Percentiles rank a stretch among this genome's conserved stretches.
phyloP scores from a whole-genome alignment of 148 eudicot species.

The Camellia lanceoleosa region DNA sequence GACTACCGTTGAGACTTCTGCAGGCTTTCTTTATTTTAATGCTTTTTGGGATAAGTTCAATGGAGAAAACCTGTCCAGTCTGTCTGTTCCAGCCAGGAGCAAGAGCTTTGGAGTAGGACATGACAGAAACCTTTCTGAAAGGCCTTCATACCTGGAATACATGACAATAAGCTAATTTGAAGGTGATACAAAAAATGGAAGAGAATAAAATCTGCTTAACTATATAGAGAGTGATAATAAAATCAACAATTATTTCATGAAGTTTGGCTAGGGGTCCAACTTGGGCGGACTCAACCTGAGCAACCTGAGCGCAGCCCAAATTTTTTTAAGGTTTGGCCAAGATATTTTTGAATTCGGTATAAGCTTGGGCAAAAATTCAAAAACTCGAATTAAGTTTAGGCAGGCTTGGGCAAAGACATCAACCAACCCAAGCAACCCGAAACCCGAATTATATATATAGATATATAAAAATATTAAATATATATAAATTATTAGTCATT shows the following conservation, averaged over 20 bases:
- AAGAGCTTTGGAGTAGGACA: conserved; percentile 80
- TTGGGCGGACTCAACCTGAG: too few relatives aligned
- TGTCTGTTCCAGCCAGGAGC: conserved; percentile 90
- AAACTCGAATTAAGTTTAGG: too few relatives aligned
- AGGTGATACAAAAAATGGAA: neutral
- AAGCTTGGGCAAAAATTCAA: too few relatives aligned
- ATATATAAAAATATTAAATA: too few relatives aligned
- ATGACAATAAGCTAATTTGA: conserved; percentile 7
- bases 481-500: too few relatives aligned
- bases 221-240: neutral
- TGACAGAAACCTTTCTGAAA: conserved; percentile 78
- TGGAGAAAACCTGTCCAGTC: conserved; percentile 77
- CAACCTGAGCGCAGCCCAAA: too few relatives aligned
- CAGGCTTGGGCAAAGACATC: too few relatives aligned
- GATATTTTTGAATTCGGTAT: too few relatives aligned
- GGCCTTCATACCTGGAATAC: conserved; percentile 87
- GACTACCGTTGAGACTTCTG: neutral
- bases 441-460: too few relatives aligned
- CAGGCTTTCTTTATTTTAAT: neutral
- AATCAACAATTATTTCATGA: neutral
- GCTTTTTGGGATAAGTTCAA: neutral
- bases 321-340: too few relatives aligned
- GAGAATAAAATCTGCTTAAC: neutral
- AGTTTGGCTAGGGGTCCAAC: neutral
- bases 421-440: too few relatives aligned